Conservation (phyloP, 2,329 filamentous ascomycete species). For the Phialophora expanda region DNA sequence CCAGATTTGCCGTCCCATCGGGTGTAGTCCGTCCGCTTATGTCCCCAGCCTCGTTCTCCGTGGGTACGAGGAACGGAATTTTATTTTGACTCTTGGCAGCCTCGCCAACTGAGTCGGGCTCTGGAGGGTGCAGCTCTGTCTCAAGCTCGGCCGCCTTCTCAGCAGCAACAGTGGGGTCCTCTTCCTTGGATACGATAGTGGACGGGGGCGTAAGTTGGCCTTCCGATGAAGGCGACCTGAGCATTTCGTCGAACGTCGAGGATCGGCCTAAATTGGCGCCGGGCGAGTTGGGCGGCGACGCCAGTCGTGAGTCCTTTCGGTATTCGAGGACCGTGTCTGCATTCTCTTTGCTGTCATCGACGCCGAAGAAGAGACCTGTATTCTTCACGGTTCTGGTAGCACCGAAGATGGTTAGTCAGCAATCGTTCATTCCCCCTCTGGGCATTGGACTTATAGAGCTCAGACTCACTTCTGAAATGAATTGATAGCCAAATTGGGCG, state of each 20-base stretch:
- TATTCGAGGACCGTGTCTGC: constrained; percentile 11
- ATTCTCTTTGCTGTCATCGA: constrained; percentile 15
- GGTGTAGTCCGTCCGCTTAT: constrained; percentile 3
- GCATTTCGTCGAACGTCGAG: constrained; percentile 12
- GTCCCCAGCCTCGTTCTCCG: background rate
- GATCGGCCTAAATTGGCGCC: background rate
- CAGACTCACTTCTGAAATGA: constrained; percentile 19
- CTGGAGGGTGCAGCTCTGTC: background rate
- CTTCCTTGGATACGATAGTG: background rate
- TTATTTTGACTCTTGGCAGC: background rate
- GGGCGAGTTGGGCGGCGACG: background rate
- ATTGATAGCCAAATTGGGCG: constrained; percentile 15
- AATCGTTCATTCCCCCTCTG: background rate
- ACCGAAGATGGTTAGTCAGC: background rate
- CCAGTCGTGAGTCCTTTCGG: background rate
- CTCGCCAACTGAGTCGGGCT: background rate
- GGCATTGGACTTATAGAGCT: background rate
- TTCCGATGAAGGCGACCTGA: constrained; percentile 3
- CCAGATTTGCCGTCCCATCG: background rate
- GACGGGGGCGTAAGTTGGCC: background rate
- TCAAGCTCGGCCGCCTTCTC: background rate
- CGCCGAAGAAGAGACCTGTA: constrained; percentile 18
- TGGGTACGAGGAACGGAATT: background rate
- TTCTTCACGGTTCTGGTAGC: constrained; percentile 18
- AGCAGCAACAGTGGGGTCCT: background rate